Evolutionary conservation across 305 asterid species (phyloP).

Genomic region (Fraxinus nigra): DNA sequence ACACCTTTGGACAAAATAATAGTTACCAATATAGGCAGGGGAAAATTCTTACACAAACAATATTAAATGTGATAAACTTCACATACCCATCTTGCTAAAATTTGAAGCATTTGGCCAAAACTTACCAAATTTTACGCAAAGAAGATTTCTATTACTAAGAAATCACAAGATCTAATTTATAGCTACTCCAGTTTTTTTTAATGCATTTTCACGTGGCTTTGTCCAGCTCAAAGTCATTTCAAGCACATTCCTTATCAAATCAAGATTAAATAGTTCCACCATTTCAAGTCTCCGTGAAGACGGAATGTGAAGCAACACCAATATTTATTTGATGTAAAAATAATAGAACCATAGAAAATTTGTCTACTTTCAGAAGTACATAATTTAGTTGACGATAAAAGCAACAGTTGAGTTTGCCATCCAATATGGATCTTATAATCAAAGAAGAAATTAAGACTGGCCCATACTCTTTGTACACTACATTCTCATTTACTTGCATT

Average conservation of each 20-base stretch:
- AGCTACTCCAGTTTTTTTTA: not conserved
- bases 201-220: not conserved
- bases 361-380: not conserved
- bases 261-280: not conserved
- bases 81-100: not conserved
- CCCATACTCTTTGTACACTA: not conserved
- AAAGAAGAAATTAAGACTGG: not conserved
- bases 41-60: not conserved
- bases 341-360: not conserved
- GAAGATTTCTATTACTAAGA: not conserved
- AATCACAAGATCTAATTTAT: not conserved
- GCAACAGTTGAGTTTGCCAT: not conserved
- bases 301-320: not conserved
- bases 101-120: not conserved
- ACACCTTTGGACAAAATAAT: not conserved
- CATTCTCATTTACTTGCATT: not conserved
- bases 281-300: not conserved
- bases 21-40: not conserved
- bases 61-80: not conserved
- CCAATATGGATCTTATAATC: not conserved
- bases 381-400: not conserved
- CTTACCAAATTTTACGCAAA: not conserved
- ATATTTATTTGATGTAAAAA: not conserved
- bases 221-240: not conserved
- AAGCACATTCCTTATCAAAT: not conserved